Evolutionary conservation across 225 moss, liverwort and hornwort species (phyloP), one percentile per base, ranked within the genome.

Genomic region (Sphagnum tenellum): DNA sequence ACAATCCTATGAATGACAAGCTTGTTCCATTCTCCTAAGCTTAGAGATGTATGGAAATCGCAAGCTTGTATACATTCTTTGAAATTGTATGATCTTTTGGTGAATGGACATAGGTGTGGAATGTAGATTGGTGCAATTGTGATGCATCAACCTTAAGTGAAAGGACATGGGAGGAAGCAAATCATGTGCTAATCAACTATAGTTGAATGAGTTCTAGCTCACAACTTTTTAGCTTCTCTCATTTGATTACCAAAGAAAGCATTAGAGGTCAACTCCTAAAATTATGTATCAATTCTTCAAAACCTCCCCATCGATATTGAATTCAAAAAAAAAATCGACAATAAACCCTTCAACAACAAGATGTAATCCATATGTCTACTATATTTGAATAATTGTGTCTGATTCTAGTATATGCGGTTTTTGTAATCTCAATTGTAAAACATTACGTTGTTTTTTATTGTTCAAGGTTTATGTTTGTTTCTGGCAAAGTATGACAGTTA

Each of bases 121-220:
- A 50, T 74, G 69, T 84, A 98, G 98, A 73, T 98, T 62, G 79
- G 90, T 76, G 98, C 89, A 55, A 76, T 98, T 54, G 93, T 93
- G 63, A 98, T 89, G 49, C 98, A 98, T 69, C 93, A 93, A 63
- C 90, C 98, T 56, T 79, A 90, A 44, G 70, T 74, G 7, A 89
- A 92, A 65, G 93, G 89, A 52, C 85, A 93, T 73, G 93, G 93
- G 64, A 82, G 98, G 63, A 98, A 82, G 81, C 87, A 81, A 74
- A 29, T 29, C 29, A 80, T 93, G 29, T 90, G 29, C 1, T 29
- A 87, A 2, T 93, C 90, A 29, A 87, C 92, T 55, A 90, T 98
- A 47, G 86, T 85, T 47, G 89, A 88, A 69, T 88, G 81, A 59
- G 98, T 93, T 64, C 79, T 89, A 45, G 87, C 84, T 57, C 82